Evolutionary conservation across 139 green algal species (phyloP).

Genomic region (Spirogloea muscicola): DNA sequence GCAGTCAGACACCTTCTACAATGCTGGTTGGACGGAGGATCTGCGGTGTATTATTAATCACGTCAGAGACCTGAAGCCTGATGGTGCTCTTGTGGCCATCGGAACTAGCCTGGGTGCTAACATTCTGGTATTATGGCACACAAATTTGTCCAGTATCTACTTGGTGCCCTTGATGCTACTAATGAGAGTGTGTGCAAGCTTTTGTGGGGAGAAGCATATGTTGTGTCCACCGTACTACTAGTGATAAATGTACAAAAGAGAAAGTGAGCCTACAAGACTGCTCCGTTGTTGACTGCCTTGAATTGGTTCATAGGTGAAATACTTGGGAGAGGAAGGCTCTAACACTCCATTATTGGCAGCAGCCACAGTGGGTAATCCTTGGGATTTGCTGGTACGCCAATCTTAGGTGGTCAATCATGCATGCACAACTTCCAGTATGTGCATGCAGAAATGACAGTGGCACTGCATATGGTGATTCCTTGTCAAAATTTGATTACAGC

Average conservation of each 20-base stretch:
- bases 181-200: no score
- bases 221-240: no score
- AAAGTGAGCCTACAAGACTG: no score
- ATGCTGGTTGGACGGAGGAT: slow-evolving; percentile 43
- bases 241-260: no score
- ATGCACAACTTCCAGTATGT: background rate
- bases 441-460: background rate
- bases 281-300: background rate
- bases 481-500: slow-evolving; percentile 1
- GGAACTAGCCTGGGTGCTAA: slow-evolving; percentile 42
- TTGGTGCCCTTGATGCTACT: no score
- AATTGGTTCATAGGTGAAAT: slow-evolving; percentile 36
- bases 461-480: background rate
- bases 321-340: slow-evolving; percentile 38
- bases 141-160: no score
- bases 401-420: background rate
- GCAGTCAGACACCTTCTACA: slow-evolving; percentile 42
- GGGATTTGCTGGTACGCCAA: slow-evolving; percentile 38
- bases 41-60: slow-evolving; percentile 2
- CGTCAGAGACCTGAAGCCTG: background rate
- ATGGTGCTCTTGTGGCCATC: slow-evolving; percentile 8
- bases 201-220: no score
- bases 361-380: slow-evolving; percentile 25
- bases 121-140: slow-evolving; percentile 38
- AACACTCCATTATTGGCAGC: slow-evolving; percentile 12